Percentiles rank a stretch among this genome's conserved stretches.
Conservation (phyloP, 2,329 filamentous ascomycete species). For the Colletotrichum ledebouriae region DNA sequence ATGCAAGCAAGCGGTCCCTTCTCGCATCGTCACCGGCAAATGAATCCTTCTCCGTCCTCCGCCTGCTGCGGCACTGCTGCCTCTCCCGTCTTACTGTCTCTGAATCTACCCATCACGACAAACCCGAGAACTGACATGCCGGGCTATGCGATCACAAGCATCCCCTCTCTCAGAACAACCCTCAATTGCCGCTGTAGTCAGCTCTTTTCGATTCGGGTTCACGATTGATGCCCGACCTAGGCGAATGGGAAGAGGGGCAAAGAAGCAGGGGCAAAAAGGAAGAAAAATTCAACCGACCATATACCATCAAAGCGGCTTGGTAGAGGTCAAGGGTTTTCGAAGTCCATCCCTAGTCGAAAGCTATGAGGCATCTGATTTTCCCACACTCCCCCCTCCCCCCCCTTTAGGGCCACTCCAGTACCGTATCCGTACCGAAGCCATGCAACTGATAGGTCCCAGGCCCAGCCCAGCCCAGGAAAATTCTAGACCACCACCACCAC, state of each 20-base stretch:
- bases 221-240: slow-evolving; percentile 24
- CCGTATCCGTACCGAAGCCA: slow-evolving; percentile 11
- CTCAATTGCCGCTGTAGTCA: slow-evolving; percentile 12
- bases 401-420: neutral
- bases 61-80: neutral
- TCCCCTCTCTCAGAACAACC: neutral
- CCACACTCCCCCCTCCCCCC: neutral
- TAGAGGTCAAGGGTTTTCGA: neutral
- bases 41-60: slow-evolving; percentile 9
- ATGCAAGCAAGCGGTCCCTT: slow-evolving; percentile 6
- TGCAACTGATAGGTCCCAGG: slow-evolving; percentile 15
- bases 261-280: neutral
- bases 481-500: too few relatives aligned
- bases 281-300: neutral
- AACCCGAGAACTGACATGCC: neutral
- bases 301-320: too few relatives aligned
- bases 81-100: neutral
- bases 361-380: slow-evolving; percentile 1
- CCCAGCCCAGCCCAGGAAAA: slow-evolving; percentile 1
- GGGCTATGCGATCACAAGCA: slow-evolving; percentile 4
- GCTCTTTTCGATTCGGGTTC: slow-evolving; percentile 3
- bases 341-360: slow-evolving; percentile 1
- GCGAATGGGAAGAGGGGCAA: slow-evolving; percentile 9
- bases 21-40: slow-evolving; percentile 13
- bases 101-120: neutral